Evolutionary conservation across 169 alveolate genomes (phyloP), one percentile per base, ranked within the genome.

Genomic region (Babesia bigemina): DNA sequence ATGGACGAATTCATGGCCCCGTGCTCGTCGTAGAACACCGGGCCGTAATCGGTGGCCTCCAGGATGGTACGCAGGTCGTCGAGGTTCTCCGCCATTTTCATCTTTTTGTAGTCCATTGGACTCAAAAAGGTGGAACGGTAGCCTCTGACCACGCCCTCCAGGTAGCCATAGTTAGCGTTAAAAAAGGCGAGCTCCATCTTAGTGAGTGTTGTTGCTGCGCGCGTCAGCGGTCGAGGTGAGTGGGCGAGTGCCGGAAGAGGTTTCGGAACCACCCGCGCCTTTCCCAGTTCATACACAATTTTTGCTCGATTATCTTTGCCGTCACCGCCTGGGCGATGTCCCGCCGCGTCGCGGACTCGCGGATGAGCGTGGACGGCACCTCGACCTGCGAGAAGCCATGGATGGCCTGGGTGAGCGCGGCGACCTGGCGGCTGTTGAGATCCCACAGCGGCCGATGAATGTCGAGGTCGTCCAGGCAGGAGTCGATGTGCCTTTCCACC

Each of bases 31-130:
- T 95, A 95, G 82, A 98, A 82, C 77, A 95, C 97, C 44, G 96
- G 77, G 33, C 94, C 95, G 91, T 98, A 98, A 86, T 98, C 99
- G 28, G 99, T 98, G 79, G 97, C 99, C 78, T 97, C 99, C 60
- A 98, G 92, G 55, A 96, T 97, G 63, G 96, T 86, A 49, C 96
- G 87, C 67, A 95, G 90, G 63, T 95, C 97, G 50, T 95, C 98
- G n/a, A 95, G 85, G 22, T 93, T 86, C 48, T 95, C 98, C 22
- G 93, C 95, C 47, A 79, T 92, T 11, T 93, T 94, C 75, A 95
- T 88, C 53, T 88, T 81, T 52, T 91, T 87, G 90, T 97, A 98
- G 87, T 95, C 96, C 49, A 96, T 98, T 66, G 96, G 96, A 19
- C 96, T 93, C 83, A 98, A 89, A 90, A 98, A 97, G 49, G 98